These are phyloP conservation scores for Glaciozyma martinii DNA, from an alignment of 768 basidiomycete species.

Conservation along the genomic window DNA sequence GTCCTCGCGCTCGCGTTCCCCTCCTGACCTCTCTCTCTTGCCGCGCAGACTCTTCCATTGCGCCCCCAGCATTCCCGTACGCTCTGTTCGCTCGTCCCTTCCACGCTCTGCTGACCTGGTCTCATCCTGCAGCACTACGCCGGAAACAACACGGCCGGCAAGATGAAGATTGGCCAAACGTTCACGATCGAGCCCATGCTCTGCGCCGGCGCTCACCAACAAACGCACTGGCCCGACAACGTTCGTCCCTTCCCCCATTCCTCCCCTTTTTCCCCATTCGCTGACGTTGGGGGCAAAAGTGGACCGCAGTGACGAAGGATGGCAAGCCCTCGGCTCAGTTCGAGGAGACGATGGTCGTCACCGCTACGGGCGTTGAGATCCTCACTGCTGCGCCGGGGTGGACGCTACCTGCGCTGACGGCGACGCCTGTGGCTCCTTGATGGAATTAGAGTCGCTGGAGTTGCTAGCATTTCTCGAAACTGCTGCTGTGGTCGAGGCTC, in stretches of 20 bases:
- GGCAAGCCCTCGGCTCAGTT: conserved; percentile 91
- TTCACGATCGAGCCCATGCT: conserved; percentile 39
- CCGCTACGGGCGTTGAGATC: conserved; percentile 33
- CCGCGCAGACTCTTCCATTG: conserved; percentile 30
- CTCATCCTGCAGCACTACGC: conserved; percentile 26
- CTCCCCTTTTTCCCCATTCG: background rate
- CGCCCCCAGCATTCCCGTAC: conserved; percentile 29
- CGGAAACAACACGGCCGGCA: conserved; percentile 28
- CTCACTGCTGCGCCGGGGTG: conserved; percentile 33
- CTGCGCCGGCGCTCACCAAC: conserved; percentile 23
- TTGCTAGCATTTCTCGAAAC: no score
- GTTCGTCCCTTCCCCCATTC: conserved; percentile 9
- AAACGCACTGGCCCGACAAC: conserved; percentile 35
- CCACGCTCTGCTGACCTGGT: rapidly evolving
- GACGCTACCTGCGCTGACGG: conserved; percentile 9
- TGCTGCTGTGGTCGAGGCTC: no score
- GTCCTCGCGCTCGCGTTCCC: background rate
- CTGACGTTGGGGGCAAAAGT: conserved; percentile 39
- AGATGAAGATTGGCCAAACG: conserved; percentile 23
- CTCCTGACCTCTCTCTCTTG: background rate
- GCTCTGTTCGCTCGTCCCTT: background rate
- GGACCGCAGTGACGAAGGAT: conserved; percentile 90
- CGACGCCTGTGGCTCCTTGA: background rate
- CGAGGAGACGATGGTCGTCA: conserved; percentile 75
- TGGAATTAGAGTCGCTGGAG: no score